Percentiles rank a stretch among this genome's conserved stretches.
These are phyloP conservation scores for Allantophomopsis cytisporea DNA, from an alignment of 2,329 filamentous ascomycete genomes.

Conservation along the genomic window DNA sequence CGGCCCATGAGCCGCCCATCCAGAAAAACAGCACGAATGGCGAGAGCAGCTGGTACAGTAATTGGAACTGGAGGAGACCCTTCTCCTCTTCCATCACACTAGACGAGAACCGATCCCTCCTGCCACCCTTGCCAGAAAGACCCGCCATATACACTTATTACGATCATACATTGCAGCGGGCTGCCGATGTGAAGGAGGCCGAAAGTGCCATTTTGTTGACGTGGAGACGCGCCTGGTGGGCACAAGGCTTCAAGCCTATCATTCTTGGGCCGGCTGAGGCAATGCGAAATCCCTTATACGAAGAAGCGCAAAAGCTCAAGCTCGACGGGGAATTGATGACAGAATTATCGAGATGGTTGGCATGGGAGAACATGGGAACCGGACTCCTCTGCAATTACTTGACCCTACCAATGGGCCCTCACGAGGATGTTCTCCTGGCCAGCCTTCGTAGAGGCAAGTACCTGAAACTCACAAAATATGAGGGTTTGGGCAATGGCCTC, in stretches of 20 bases:
- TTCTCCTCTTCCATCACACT: constrained; percentile 73
- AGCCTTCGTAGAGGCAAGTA: constrained; percentile 68
- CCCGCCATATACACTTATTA: constrained; percentile 86
- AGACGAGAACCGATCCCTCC: constrained; percentile 70
- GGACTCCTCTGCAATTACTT: constrained; percentile 69
- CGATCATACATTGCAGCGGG: constrained; percentile 50
- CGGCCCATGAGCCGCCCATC: constrained; percentile 57
- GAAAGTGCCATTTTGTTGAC: constrained; percentile 70
- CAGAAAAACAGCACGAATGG: constrained; percentile 69
- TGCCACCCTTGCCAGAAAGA: constrained; percentile 61
- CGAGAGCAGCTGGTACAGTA: constrained; percentile 71
- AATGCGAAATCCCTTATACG: constrained; percentile 68
- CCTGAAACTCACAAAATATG: constrained; percentile 59
- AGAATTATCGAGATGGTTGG: constrained; percentile 75
- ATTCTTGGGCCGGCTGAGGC: constrained; percentile 72
- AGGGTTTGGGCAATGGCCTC: constrained; percentile 55
- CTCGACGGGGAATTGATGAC: constrained; percentile 47
- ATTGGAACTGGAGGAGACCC: constrained; percentile 83
- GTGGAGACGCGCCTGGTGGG: constrained; percentile 94
- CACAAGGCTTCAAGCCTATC: constrained; percentile 76
- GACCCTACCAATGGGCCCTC: constrained; percentile 71
- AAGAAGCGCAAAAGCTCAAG: constrained; percentile 49
- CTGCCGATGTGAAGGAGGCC: constrained; percentile 50
- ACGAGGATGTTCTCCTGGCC: constrained; percentile 57
- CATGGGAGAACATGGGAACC: constrained; percentile 83